Evolutionary conservation across 257 asterid species (phyloP).

Genomic region (Solanum gracilifrons): DNA sequence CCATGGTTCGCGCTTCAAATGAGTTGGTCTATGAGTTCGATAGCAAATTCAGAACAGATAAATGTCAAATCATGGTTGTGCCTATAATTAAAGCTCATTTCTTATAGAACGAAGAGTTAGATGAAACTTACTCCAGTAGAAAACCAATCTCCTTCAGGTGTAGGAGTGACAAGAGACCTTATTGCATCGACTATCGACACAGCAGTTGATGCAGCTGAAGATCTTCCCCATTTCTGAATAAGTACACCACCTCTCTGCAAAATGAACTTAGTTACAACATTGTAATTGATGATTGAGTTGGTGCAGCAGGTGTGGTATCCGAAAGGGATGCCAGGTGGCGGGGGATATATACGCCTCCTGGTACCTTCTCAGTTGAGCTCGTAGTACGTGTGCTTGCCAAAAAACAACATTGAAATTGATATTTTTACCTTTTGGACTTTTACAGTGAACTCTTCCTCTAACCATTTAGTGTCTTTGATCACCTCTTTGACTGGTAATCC

Average conservation of each 20-base stretch:
- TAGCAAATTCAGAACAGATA: background rate
- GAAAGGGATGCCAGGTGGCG: background rate
- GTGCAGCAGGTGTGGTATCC: background rate
- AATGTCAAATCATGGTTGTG: background rate
- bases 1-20: background rate
- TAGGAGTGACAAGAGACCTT: constrained; percentile 82
- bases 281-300: background rate
- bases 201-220: constrained; percentile 98
- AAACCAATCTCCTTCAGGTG: constrained; percentile 95
- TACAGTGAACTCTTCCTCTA: constrained; percentile 86
- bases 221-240: constrained; percentile 97
- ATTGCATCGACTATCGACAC: constrained; percentile 85
- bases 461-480: constrained; percentile 73
- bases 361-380: background rate
- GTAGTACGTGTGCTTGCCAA: background rate
- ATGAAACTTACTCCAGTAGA: constrained; percentile 65
- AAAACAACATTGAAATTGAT: background rate
- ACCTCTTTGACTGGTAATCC: constrained; percentile 80
- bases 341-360: background rate
- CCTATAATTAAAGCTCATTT: background rate
- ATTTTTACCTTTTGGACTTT: constrained; percentile 70
- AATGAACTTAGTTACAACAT: background rate
- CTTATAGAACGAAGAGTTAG: background rate
- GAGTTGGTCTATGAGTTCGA: background rate
- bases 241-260: constrained; percentile 93